Evolutionary conservation across 768 basidiomycete genomes (phyloP).

Genomic region (Gyrodon lividus): DNA sequence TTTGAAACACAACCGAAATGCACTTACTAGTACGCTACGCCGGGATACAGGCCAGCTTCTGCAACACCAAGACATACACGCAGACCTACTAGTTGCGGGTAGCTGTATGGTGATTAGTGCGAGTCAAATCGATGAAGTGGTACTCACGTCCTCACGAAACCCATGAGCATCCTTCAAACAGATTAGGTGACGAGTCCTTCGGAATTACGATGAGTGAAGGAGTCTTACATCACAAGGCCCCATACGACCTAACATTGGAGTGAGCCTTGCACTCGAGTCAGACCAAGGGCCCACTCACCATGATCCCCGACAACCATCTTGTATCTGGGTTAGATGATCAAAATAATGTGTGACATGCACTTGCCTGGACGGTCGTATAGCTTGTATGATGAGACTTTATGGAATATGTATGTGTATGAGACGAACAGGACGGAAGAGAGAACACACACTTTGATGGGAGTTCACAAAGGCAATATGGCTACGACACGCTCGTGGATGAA

Average conservation of each 20-base stretch:
- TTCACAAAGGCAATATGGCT: conserved; percentile 47
- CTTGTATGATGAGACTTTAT: conserved; percentile 47
- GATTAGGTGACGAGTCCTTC: background rate
- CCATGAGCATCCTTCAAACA: conserved; percentile 54
- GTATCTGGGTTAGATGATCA: conserved; percentile 11
- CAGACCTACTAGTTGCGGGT: conserved; percentile 63
- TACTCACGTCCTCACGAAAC: conserved; percentile 60
- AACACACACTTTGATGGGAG: conserved; percentile 60
- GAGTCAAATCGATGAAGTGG: background rate
- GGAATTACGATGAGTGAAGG: too few species aligned
- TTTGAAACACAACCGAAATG: background rate
- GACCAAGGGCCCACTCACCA: conserved; percentile 41
- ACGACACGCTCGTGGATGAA: background rate
- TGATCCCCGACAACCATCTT: conserved; percentile 66
- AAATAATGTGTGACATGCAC: conserved; percentile 2
- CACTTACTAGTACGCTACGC: conserved; percentile 68
- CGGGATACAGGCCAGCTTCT: too few species aligned
- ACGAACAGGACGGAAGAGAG: background rate
- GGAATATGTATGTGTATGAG: background rate
- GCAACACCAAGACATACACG: too few species aligned
- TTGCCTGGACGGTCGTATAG: conserved; percentile 61
- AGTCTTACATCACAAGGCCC: conserved; percentile 57
- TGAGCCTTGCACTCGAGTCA: too few species aligned
- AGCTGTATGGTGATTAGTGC: conserved; percentile 37
- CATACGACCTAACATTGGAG: too few species aligned